Conservation (phyloP, 495 filamentous ascomycete genomes). For the Aspergillus bridgeri region DNA sequence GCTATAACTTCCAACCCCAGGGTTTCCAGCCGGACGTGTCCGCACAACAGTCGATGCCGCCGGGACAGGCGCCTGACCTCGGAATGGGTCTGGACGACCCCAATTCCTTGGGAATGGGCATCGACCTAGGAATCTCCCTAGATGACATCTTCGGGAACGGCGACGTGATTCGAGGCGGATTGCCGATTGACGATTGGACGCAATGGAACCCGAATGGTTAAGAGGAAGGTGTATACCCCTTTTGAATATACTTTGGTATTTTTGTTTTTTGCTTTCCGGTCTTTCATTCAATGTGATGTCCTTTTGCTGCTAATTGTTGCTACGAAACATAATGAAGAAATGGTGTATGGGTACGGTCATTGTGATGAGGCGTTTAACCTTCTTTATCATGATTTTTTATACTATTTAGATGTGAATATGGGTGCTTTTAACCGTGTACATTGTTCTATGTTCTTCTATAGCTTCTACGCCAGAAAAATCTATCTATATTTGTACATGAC, state of each 20-base stretch:
- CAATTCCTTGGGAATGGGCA: slow-evolving; percentile 28
- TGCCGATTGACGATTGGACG: slow-evolving; percentile 39
- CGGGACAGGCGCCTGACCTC: slow-evolving; percentile 20
- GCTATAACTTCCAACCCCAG: slow-evolving; percentile 36
- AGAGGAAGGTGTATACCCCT: slow-evolving; percentile 9
- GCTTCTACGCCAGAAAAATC: background rate
- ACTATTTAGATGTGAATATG: background rate
- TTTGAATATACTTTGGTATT: background rate
- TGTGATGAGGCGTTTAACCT: background rate
- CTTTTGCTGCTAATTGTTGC: slow-evolving; percentile 1
- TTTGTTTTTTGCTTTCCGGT: background rate
- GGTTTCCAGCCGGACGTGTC: slow-evolving; percentile 19
- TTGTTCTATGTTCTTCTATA: background rate
- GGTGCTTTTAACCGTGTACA: background rate
- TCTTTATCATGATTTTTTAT: background rate
- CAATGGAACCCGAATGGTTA: slow-evolving; percentile 38
- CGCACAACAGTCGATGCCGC: slow-evolving; percentile 20
- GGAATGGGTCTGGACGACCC: slow-evolving; percentile 33
- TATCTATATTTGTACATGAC: background rate
- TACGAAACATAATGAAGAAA: slow-evolving; percentile 1
- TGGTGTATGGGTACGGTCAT: background rate
- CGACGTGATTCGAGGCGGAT: slow-evolving; percentile 19
- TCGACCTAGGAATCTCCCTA: slow-evolving; percentile 39
- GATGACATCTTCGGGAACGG: slow-evolving; percentile 44
- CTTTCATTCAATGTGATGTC: background rate